Conservation (phyloP, 2,329 filamentous ascomycete species). For the Chaetothyriales sp. region DNA sequence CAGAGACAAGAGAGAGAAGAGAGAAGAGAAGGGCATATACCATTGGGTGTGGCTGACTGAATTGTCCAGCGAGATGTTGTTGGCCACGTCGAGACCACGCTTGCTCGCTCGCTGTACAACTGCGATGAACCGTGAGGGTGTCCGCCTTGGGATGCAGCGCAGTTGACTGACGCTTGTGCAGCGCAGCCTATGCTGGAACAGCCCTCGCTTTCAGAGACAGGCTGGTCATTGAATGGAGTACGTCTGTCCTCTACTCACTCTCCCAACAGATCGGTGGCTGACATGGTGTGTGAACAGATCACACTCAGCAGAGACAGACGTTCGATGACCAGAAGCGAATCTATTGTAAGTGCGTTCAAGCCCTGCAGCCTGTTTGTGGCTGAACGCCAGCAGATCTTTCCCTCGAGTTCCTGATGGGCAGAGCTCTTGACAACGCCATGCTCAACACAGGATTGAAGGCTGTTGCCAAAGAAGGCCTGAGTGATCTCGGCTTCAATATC, state of each 20-base stretch:
- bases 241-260: not conserved
- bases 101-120: conserved; percentile 93
- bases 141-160: not conserved
- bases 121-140: conserved; percentile 60
- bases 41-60: conserved; percentile 2
- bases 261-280: not conserved
- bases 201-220: conserved; percentile 86
- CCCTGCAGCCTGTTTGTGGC: not conserved
- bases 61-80: conserved; percentile 58
- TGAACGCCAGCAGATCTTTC: conserved; percentile 51
- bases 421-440: conserved; percentile 96
- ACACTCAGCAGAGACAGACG: conserved; percentile 91
- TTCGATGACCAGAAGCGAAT: conserved; percentile 80
- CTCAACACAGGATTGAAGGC: conserved; percentile 85
- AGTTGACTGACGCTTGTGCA: conserved; percentile 17
- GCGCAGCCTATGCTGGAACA: conserved; percentile 78
- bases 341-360: conserved; percentile 50
- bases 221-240: conserved; percentile 78
- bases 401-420: conserved; percentile 93
- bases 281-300: conserved; percentile 32
- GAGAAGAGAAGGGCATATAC: conserved; percentile 4
- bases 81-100: conserved; percentile 86
- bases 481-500: conserved; percentile 86
- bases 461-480: conserved; percentile 65
- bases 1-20: not conserved